A percentile compares a stretch with the other conserved stretches of the same genome.
Evolutionary conservation across 1,284 basidiomycete genomes (phyloP).

Genomic region (Sporisorium scitamineum): DNA sequence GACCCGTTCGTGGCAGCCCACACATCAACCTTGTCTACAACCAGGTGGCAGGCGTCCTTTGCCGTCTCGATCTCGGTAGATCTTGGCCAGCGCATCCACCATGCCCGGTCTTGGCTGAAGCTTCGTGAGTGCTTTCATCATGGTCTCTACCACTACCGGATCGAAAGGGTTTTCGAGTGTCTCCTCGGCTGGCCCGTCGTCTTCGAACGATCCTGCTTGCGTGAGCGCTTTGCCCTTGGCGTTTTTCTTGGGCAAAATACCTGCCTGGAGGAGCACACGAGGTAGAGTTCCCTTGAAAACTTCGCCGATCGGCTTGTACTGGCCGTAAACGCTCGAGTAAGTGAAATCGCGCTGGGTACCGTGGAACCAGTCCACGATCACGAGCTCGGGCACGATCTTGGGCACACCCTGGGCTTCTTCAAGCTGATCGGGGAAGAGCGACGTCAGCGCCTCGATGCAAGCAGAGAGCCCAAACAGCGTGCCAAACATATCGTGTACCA

Average conservation of each 20-base stretch:
- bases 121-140: conserved; percentile 53
- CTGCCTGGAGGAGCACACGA: conserved; percentile 56
- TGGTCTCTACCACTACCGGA: conserved; percentile 32
- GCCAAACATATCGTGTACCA: conserved; percentile 65
- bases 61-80: conserved; percentile 51
- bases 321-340: conserved; percentile 50
- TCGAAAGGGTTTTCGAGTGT: conserved; percentile 44
- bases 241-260: conserved; percentile 38
- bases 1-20: conserved; percentile 64
- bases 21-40: conserved; percentile 39
- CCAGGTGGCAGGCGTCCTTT: conserved; percentile 30
- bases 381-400: conserved; percentile 53
- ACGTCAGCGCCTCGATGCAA: conserved; percentile 46
- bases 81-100: conserved; percentile 50
- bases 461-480: conserved; percentile 55
- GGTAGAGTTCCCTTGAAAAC: conserved; percentile 58
- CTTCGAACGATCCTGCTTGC: conserved; percentile 34
- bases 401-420: conserved; percentile 26
- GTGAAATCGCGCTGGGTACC: conserved; percentile 60
- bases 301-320: conserved; percentile 53
- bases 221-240: conserved; percentile 16
- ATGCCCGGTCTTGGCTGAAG: conserved; percentile 57
- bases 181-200: conserved; percentile 35
- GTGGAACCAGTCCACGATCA: conserved; percentile 65
- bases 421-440: conserved; percentile 50